These are phyloP conservation scores for Aspergillus fischeri DNA, from an alignment of 2,329 filamentous ascomycete species.

Conservation along the genomic window DNA sequence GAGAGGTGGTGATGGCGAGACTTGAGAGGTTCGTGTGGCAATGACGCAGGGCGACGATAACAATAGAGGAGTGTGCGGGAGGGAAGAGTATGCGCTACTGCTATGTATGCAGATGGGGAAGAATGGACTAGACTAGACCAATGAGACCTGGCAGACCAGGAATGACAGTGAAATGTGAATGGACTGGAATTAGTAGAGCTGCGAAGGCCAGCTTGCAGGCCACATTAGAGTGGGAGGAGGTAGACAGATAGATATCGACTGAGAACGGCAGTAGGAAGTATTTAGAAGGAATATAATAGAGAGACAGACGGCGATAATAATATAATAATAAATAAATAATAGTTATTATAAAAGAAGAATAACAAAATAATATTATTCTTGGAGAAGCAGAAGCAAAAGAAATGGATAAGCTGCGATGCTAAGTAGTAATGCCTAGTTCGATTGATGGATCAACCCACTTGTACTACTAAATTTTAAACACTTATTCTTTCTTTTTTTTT, in stretches of 20 bases:
- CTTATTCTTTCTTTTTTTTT: neutral
- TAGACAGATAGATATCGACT: neutral
- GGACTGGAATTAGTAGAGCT: constrained; percentile 1
- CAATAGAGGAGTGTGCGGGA: constrained; percentile 5
- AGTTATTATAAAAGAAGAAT: neutral
- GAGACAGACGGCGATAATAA: neutral
- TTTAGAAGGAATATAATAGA: neutral
- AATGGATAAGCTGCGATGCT: neutral
- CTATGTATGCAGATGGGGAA: neutral
- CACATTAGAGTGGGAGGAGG: neutral
- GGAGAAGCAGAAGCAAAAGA: neutral
- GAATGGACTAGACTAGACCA: constrained; percentile 1
- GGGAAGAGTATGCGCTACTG: constrained; percentile 2
- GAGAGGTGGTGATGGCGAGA: constrained; percentile 1
- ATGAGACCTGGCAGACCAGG: neutral
- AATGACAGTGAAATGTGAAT: neutral
- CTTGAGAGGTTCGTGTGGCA: constrained; percentile 9
- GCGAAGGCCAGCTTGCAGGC: constrained; percentile 24
- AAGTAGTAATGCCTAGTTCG: neutral
- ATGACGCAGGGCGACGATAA: constrained; percentile 11
- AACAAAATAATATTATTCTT: neutral
- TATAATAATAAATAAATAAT: no score
- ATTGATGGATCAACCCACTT: neutral
- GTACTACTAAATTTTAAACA: neutral
- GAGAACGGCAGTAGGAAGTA: neutral